A percentile compares a stretch with the other conserved stretches of the same genome.
phyloP scores from a whole-genome alignment of 345 rosid species.

The Carallia pectinifolia region DNA sequence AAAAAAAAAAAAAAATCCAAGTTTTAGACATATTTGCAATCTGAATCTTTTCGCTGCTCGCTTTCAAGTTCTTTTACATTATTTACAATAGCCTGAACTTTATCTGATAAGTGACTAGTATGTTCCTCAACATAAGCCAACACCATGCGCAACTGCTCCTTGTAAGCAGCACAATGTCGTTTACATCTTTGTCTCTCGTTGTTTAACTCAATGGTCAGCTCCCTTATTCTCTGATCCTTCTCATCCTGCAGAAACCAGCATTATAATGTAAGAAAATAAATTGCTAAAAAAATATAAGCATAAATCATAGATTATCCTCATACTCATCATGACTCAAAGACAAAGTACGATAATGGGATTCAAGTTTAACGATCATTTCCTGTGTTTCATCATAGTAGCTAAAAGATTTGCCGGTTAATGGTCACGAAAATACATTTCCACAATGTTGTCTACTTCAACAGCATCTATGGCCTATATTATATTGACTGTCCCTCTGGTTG shows the following conservation, averaged over 20 bases:
- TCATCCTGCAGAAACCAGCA: conserved; percentile 34
- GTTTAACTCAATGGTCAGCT: conserved; percentile 42
- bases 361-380: too few species aligned
- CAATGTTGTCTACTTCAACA: too few species aligned
- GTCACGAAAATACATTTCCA: too few species aligned
- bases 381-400: too few species aligned
- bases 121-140: conserved; percentile 46
- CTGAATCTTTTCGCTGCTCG: conserved; percentile 26
- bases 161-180: conserved; percentile 38
- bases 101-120: conserved; percentile 38
- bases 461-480: too few species aligned
- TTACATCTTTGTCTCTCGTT: conserved; percentile 46
- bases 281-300: background rate
- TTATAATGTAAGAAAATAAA: background rate
- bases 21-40: conserved; percentile 18
- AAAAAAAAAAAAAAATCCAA: too few species aligned
- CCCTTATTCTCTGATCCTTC: conserved; percentile 46
- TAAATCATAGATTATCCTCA: background rate
- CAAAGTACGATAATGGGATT: too few species aligned
- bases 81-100: conserved; percentile 36
- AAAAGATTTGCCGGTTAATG: too few species aligned
- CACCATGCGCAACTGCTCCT: conserved; percentile 31
- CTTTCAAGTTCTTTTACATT: conserved; percentile 43
- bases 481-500: too few species aligned
- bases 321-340: too few species aligned